Percentiles rank a stretch among this genome's conserved stretches.
These are phyloP conservation scores for Chytriomyces confervae DNA, from an alignment of 192 early-diverging fungal genomes.

Conservation along the genomic window DNA sequence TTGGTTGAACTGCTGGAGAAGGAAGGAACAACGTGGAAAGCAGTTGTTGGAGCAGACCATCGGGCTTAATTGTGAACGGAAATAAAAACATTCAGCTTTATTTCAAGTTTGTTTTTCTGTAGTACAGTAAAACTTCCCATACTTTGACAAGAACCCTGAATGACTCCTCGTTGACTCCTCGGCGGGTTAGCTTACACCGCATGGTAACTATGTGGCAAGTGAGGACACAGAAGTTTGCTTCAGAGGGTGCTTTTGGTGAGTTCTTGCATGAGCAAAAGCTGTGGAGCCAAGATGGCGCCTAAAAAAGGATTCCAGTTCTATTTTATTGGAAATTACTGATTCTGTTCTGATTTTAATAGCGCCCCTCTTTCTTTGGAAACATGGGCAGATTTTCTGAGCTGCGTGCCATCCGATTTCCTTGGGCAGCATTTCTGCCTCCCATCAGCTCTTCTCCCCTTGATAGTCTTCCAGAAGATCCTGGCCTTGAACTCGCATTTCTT, in stretches of 20 bases:
- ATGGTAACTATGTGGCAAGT: too few relatives aligned
- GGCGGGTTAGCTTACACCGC: too few relatives aligned
- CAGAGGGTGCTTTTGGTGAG: too few relatives aligned
- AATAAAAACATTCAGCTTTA: not conserved
- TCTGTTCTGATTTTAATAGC: not conserved
- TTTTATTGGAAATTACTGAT: too few relatives aligned
- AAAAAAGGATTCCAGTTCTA: too few relatives aligned
- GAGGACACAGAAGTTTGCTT: too few relatives aligned
- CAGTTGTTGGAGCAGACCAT: slow-evolving; percentile 55
- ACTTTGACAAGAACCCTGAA: not conserved
- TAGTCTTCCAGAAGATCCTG: not conserved
- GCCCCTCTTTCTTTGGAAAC: slow-evolving; percentile 23
- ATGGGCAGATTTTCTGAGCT: slow-evolving; percentile 16
- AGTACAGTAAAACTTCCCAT: not conserved
- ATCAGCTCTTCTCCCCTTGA: too few relatives aligned
- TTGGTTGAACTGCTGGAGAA: slow-evolving; percentile 67
- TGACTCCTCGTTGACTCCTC: too few relatives aligned
- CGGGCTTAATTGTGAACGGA: not conserved
- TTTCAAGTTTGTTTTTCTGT: not conserved
- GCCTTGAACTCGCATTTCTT: not conserved
- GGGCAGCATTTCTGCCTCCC: too few relatives aligned
- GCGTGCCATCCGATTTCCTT: not conserved
- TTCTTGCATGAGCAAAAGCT: too few relatives aligned
- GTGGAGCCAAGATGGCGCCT: too few relatives aligned
- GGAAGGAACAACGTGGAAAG: slow-evolving; percentile 73